Base-by-base conservation (phyloP, 1,284 basidiomycete genomes). In the Ceratobasidium theobromae region DNA sequence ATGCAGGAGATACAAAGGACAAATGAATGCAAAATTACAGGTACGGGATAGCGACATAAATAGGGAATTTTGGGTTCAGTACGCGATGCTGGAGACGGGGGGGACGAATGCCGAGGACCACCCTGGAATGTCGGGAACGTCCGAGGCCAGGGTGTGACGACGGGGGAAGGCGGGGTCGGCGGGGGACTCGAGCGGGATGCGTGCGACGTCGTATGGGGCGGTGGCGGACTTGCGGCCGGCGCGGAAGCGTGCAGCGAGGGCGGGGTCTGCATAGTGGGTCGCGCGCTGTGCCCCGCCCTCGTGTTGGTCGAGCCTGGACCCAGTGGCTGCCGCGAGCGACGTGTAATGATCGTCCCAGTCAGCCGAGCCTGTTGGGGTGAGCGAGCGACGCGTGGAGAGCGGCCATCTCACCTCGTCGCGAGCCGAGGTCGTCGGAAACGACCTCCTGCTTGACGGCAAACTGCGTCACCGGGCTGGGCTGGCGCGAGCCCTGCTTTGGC, bases 401-500 rank as follows among this genome's bases (percentile, higher is more conserved):
- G n/a, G n/a, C n/a, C n/a, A n/a, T n/a, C 60, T 52, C 40, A 64
- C 60, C 60, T 64, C 60, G 60, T 41, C 60, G 60, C 48, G 60
- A 64, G 38, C 53, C 60, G 27, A 64, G 48, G 60, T 64, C 60
- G 16, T 53, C 60, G 49, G 60, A 30, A 28, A 64, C 38, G 32
- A 53, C 35, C 49, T 64, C 60, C 45, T 64, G 60, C 49, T 64
- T 64, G 49, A 64, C 60, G 25, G 60, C 53, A 28, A 64, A 64
- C 38, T 64, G 60, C 18, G 60, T 64, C 48, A 64, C 45, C 18
- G 49, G 23, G 2, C 21, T 30, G 18, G 60, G 49, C 33, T 64
- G 60, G 35, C 48, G 60, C 27, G 48, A 52, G 48, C 48, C 38
- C 40, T 64, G 60, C 33, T 43, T 48, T 35, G 60, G 80, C 76